A percentile compares a stretch with the other conserved stretches of the same genome.
Conservation (phyloP, 1,284 basidiomycete species). For the Ceratobasidium sp. region DNA sequence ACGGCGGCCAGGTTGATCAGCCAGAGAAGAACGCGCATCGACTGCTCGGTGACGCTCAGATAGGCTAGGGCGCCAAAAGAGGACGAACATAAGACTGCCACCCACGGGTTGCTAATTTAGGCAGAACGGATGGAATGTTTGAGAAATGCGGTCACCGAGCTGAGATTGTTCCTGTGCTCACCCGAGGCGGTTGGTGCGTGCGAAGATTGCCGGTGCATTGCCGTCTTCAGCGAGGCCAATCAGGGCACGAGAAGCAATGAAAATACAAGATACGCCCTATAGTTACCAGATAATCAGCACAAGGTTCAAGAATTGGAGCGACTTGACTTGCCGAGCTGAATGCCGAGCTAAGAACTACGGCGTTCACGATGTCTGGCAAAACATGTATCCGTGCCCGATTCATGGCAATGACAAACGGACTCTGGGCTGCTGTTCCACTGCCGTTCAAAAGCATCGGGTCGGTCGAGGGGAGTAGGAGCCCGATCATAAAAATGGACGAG, state of each 20-base stretch:
- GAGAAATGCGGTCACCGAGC: not conserved
- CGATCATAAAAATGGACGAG: conserved; percentile 46
- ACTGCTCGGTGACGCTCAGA: conserved; percentile 44
- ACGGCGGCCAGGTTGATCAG: conserved; percentile 46
- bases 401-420: conserved; percentile 52
- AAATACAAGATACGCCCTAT: conserved; percentile 47
- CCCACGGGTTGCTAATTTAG: conserved; percentile 47
- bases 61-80: conserved; percentile 45
- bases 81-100: conserved; percentile 47
- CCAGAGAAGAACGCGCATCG: conserved; percentile 45
- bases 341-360: conserved; percentile 50
- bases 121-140: not conserved
- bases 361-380: conserved; percentile 52
- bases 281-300: not conserved
- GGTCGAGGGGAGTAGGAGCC: conserved; percentile 46
- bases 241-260: conserved; percentile 43
- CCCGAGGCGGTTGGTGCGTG: conserved; percentile 46
- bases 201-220: conserved; percentile 49
- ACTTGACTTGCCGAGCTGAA: conserved; percentile 49
- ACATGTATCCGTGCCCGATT: conserved; percentile 50
- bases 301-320: not conserved
- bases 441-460: conserved; percentile 46
- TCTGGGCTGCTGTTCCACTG: conserved; percentile 45
- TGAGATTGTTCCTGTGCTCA: not conserved
- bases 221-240: conserved; percentile 48